phyloP scores from a whole-genome alignment of 2,329 filamentous ascomycete genomes.

The Cytospora mali region DNA sequence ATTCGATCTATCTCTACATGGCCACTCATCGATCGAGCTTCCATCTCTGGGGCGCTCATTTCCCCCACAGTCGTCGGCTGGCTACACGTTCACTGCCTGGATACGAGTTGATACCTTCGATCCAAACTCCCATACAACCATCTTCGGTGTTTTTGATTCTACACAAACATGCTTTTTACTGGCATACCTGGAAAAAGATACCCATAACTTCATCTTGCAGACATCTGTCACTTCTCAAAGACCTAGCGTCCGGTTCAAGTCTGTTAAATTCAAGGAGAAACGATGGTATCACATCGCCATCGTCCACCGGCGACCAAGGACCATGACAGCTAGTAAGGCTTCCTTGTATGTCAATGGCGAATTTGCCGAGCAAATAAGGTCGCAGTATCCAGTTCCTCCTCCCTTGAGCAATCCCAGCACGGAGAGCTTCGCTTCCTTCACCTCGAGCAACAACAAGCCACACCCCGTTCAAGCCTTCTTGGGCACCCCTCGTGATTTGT shows the following conservation, averaged over 20 bases:
- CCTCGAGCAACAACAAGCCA: constrained; percentile 57
- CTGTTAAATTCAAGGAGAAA: constrained; percentile 71
- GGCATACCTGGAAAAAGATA: constrained; percentile 91
- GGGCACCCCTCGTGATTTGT: constrained; percentile 87
- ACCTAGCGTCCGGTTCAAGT: constrained; percentile 93
- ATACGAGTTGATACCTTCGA: constrained; percentile 88
- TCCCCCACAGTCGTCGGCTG: constrained; percentile 75
- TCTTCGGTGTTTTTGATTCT: constrained; percentile 93
- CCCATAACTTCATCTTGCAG: constrained; percentile 90
- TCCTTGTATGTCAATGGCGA: constrained; percentile 91
- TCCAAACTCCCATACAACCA: constrained; percentile 80
- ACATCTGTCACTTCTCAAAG: constrained; percentile 85
- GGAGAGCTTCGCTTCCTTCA: constrained; percentile 72
- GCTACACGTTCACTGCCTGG: constrained; percentile 92
- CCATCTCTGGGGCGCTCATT: constrained; percentile 83
- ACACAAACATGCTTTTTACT: constrained; percentile 93
- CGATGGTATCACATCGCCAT: constrained; percentile 93
- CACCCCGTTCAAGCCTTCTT: constrained; percentile 87
- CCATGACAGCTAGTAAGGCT: constrained; percentile 76
- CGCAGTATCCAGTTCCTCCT: constrained; percentile 80
- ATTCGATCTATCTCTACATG: constrained; percentile 87
- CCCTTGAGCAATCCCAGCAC: constrained; percentile 63
- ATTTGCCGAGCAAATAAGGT: constrained; percentile 89
- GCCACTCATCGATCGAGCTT: constrained; percentile 88
- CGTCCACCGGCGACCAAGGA: constrained; percentile 78